Evolutionary conservation across 1,284 basidiomycete genomes (phyloP).

Genomic region (Inonotus hispidus): DNA sequence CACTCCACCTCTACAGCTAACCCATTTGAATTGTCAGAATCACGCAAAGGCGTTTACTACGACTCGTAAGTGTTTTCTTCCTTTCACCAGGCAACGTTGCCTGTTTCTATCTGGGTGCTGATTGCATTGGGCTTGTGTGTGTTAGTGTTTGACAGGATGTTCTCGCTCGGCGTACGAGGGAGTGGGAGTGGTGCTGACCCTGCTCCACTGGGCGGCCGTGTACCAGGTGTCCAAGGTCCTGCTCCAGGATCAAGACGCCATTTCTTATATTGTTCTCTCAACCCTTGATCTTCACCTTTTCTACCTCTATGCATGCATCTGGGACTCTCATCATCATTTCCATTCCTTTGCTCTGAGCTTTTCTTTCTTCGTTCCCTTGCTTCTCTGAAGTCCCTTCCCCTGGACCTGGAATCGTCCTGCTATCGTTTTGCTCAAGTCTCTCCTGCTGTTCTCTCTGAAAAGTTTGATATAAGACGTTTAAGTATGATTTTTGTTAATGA

Average conservation of each 20-base stretch:
- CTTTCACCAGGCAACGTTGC: neutral
- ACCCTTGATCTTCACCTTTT: constrained; percentile 23
- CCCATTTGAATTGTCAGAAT: constrained; percentile 81
- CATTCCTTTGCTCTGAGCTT: too few species aligned
- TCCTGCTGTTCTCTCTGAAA: too few species aligned
- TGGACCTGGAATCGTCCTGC: too few species aligned
- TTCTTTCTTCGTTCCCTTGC: neutral
- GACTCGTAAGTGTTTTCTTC: constrained; percentile 51
- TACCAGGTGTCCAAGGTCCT: constrained; percentile 56
- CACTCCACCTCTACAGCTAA: constrained; percentile 73
- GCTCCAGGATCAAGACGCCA: constrained; percentile 68
- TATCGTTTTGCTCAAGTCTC: too few species aligned
- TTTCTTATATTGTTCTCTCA: constrained; percentile 74
- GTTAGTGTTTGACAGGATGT: constrained; percentile 89
- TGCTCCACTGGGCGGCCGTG: constrained; percentile 51
- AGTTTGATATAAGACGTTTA: too few species aligned
- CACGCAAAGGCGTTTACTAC: constrained; percentile 83
- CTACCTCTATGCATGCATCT: too few species aligned
- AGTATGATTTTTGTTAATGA: too few species aligned
- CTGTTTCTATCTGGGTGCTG: neutral
- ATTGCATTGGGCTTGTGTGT: too few species aligned
- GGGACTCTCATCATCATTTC: too few species aligned
- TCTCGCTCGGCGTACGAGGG: constrained; percentile 72
- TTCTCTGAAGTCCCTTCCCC: too few species aligned
- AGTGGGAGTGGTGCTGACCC: constrained; percentile 50